phyloP scores from a whole-genome alignment of 495 filamentous ascomycete species.

The Pseudomonodictys pantanalensis region DNA sequence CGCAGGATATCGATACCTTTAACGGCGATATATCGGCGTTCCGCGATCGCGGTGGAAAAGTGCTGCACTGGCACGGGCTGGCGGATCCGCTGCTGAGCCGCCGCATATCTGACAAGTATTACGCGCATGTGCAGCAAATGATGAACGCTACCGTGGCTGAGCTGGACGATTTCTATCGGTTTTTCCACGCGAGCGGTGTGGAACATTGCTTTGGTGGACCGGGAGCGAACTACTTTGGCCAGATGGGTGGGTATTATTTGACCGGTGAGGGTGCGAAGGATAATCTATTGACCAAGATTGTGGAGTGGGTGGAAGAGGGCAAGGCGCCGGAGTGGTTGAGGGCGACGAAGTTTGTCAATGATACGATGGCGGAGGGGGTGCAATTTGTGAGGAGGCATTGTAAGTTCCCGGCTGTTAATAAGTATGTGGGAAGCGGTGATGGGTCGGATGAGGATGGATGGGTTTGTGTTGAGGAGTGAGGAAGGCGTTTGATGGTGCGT shows the following conservation, averaged over 20 bases:
- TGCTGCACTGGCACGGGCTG: conserved; percentile 17
- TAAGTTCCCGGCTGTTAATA: conserved; percentile 7
- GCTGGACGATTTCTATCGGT: conserved; percentile 20
- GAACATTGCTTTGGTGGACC: conserved; percentile 11
- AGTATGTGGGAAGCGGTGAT: conserved; percentile 8
- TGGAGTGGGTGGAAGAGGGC: conserved; percentile 15
- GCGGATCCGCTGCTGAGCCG: neutral
- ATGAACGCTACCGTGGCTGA: neutral
- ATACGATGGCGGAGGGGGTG: neutral
- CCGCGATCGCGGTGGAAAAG: conserved; percentile 12
- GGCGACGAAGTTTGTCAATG: conserved; percentile 21
- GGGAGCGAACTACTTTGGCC: conserved; percentile 1
- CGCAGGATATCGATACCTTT: conserved; percentile 5
- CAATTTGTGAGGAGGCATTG: conserved; percentile 15
- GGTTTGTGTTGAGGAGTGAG: conserved; percentile 1
- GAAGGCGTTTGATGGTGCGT: no score
- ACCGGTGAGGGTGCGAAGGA: conserved; percentile 6
- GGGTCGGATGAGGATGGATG: conserved; percentile 15
- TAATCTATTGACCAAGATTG: conserved; percentile 14
- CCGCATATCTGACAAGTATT: conserved; percentile 8
- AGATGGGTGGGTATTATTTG: neutral
- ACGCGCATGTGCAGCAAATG: neutral
- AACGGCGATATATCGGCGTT: conserved; percentile 6
- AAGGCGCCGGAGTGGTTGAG: conserved; percentile 16
- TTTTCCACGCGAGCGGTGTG: conserved; percentile 7